Conservation (phyloP, 169 alveolate genomes). For the Miamiensis avidus region DNA sequence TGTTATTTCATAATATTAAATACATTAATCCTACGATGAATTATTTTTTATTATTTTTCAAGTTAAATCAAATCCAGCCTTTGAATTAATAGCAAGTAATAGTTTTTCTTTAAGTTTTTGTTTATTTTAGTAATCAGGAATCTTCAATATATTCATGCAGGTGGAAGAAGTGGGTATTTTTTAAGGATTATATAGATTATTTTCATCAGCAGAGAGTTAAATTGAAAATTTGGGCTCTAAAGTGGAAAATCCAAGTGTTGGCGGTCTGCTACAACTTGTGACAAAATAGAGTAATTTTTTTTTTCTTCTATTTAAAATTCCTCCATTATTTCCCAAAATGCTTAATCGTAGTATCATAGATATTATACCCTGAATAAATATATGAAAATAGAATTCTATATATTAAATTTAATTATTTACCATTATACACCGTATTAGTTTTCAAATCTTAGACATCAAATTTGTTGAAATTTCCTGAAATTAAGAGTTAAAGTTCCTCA, state of each 20-base stretch:
- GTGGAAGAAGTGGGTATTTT: conserved; percentile 97
- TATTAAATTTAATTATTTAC: conserved; percentile 85
- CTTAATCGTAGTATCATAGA: conserved; percentile 71
- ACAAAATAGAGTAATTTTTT: conserved; percentile 92
- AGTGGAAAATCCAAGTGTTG: conserved; percentile 93
- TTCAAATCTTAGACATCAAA: conserved; percentile 91
- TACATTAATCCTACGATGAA: no score
- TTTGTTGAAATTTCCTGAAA: conserved; percentile 91
- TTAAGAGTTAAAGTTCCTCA: conserved; percentile 92
- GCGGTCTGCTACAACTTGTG: conserved; percentile 96
- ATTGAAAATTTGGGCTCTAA: conserved; percentile 94
- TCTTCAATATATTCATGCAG: conserved; percentile 94
- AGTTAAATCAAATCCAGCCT: conserved; percentile 92
- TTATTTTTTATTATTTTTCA: no score
- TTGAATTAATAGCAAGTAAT: conserved; percentile 86
- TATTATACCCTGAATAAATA: conserved; percentile 24
- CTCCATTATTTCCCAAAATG: conserved; percentile 94
- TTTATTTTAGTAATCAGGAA: conserved; percentile 92
- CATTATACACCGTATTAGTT: conserved; percentile 88
- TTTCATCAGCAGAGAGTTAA: conserved; percentile 82
- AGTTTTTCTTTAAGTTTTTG: conserved; percentile 80
- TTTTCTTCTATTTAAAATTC: conserved; percentile 86
- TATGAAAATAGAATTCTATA: not conserved
- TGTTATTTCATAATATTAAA: no score
- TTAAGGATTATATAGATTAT: conserved; percentile 32